Percentiles rank a stretch among this genome's conserved stretches.
phyloP scores from a whole-genome alignment of 257 asterid species.

The Echites panduratus region DNA sequence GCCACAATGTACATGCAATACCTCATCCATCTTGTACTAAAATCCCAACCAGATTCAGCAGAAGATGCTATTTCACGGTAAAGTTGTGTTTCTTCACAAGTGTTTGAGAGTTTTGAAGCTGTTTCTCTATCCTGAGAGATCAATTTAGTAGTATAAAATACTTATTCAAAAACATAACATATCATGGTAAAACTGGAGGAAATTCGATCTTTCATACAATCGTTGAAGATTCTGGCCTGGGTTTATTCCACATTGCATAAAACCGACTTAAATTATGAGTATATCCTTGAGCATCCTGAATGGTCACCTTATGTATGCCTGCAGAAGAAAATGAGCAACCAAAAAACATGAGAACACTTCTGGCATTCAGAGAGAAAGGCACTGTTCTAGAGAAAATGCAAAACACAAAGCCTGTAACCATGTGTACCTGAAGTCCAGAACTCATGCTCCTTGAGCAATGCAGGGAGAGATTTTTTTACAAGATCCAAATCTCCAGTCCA shows the following conservation, averaged over 20 bases:
- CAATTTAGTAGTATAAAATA: neutral
- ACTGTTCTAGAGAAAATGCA: neutral
- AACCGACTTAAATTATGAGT: slow-evolving; percentile 60
- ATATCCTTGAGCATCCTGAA: slow-evolving; percentile 58
- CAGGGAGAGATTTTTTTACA: slow-evolving; percentile 58
- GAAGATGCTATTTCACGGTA: slow-evolving; percentile 80
- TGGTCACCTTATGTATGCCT: slow-evolving; percentile 71
- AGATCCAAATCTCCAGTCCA: slow-evolving; percentile 52
- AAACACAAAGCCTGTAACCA: neutral
- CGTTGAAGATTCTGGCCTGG: slow-evolving; percentile 89
- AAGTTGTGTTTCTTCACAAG: slow-evolving; percentile 39
- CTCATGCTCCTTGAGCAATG: slow-evolving; percentile 52
- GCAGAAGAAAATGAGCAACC: slow-evolving; percentile 8
- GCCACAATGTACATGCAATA: slow-evolving; percentile 15
- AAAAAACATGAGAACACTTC: neutral
- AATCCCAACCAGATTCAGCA: slow-evolving; percentile 99
- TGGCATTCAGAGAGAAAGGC: neutral
- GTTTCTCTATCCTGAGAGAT: slow-evolving; percentile 56
- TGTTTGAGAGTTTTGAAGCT: slow-evolving; percentile 56
- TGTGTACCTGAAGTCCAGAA: slow-evolving; percentile 81
- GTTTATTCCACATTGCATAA: slow-evolving; percentile 83
- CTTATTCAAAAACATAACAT: neutral
- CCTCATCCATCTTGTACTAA: slow-evolving; percentile 97
- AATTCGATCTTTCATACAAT: slow-evolving; percentile 33
- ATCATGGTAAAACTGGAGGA: neutral